Conservation (phyloP, 805 yeast genomes). For the Candida takata region DNA sequence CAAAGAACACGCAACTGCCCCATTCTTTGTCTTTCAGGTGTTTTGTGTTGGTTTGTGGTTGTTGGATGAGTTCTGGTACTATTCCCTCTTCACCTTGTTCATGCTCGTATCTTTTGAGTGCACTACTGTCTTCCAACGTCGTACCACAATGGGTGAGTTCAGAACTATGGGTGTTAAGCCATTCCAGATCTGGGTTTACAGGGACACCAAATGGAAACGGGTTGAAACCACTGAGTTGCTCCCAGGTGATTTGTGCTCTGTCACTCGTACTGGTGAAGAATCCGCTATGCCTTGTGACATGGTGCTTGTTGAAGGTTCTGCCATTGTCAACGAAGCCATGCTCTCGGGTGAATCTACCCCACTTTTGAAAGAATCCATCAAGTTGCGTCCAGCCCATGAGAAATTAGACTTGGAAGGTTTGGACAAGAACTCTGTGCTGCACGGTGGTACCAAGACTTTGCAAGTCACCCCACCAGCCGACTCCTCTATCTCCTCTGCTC, state of each 20-base stretch:
- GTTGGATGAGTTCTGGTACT: conserved; percentile 96
- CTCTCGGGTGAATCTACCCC: conserved; percentile 98
- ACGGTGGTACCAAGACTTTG: conserved; percentile 94
- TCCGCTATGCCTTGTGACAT: conserved; percentile 93
- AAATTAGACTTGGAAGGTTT: conserved; percentile 66
- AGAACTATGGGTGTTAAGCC: conserved; percentile 97
- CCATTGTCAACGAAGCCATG: conserved; percentile 98
- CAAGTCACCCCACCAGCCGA: conserved; percentile 75
- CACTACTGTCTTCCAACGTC: conserved; percentile 92
- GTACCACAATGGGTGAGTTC: conserved; percentile 89
- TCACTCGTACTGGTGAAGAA: conserved; percentile 84
- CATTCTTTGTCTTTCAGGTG: conserved; percentile 93
- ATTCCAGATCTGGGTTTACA: conserved; percentile 63
- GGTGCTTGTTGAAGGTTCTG: conserved; percentile 78
- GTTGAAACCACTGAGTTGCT: conserved; percentile 67
- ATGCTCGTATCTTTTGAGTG: conserved; percentile 92
- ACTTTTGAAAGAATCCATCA: conserved; percentile 83
- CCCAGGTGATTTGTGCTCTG: conserved; percentile 88
- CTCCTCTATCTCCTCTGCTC: conserved; percentile 44
- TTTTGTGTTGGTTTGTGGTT: conserved; percentile 95
- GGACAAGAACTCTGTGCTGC: conserved; percentile 83
- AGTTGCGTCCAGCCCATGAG: conserved; percentile 71
- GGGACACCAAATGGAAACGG: conserved; percentile 65
- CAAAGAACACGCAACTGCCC: conserved; percentile 97
- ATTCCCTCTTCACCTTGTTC: conserved; percentile 81